A percentile compares a stretch with the other conserved stretches of the same genome.
phyloP scores from a whole-genome alignment of 176 grass and related monocot genomes.

The maize (Zea mays) region DNA sequence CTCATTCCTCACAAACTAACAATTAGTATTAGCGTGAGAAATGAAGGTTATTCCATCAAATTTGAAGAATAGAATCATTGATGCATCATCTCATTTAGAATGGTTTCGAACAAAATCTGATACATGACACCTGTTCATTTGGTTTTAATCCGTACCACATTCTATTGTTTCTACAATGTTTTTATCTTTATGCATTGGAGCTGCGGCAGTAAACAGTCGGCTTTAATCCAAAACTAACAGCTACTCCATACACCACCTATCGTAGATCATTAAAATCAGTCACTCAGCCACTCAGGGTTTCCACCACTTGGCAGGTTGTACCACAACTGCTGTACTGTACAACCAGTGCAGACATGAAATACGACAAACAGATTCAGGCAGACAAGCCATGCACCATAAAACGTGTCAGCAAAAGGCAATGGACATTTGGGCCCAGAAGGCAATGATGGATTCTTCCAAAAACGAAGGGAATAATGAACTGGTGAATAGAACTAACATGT shows the following conservation, averaged over 20 bases:
- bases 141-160: no score
- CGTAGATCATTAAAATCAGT: neutral
- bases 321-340: neutral
- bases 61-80: no score
- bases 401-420: neutral
- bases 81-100: no score
- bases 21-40: no score
- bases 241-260: neutral
- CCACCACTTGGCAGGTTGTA: neutral
- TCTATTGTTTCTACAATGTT: neutral
- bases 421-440: neutral
- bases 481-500: conserved; percentile 1
- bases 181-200: no score
- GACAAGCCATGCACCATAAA: neutral
- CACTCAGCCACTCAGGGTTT: neutral
- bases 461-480: conserved; percentile 44
- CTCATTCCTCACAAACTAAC: no score
- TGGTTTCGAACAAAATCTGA: no score
- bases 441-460: neutral
- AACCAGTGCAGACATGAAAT: neutral
- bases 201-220: no score
- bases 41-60: no score
- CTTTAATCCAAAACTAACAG: neutral
- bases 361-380: neutral
- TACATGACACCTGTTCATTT: no score